Conservation (phyloP, 73 alveolate species). For the Paramecium primaurelia region DNA sequence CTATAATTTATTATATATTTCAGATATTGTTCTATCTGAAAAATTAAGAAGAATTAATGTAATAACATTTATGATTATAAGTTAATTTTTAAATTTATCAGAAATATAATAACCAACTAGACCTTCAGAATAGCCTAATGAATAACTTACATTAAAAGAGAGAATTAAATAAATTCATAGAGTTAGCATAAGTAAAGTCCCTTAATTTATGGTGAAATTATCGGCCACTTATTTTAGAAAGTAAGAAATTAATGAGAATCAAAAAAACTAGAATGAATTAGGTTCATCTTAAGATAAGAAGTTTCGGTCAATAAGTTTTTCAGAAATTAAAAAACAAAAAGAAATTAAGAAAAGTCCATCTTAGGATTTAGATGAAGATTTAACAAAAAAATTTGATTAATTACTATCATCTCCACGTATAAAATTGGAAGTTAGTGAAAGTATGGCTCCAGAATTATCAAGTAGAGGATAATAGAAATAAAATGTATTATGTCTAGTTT, state of each 20-base stretch:
- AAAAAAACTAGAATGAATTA: background rate
- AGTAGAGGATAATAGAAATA: background rate
- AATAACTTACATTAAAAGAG: background rate
- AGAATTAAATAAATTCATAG: background rate
- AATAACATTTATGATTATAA: background rate
- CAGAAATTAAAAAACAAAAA: background rate
- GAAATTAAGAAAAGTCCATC: background rate
- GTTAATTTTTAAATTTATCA: background rate
- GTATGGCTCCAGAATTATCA: slow-evolving; percentile 13
- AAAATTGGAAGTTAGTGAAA: background rate
- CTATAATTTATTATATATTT: background rate
- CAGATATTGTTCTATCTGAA: background rate
- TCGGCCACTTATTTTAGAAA: background rate
- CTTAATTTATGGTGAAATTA: slow-evolving; percentile 20
- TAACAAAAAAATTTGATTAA: background rate
- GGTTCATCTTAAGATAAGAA: background rate
- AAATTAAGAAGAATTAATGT: background rate
- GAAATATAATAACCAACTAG: background rate
- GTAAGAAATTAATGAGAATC: background rate
- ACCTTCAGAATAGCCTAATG: background rate
- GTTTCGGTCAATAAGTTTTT: background rate
- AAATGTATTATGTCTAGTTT: background rate
- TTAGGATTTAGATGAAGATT: background rate
- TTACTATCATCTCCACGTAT: slow-evolving; percentile 14
- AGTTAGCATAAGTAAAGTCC: background rate